Base-by-base conservation (phyloP, 140 eudicot genomes). In the Senecio squalidus region DNA sequence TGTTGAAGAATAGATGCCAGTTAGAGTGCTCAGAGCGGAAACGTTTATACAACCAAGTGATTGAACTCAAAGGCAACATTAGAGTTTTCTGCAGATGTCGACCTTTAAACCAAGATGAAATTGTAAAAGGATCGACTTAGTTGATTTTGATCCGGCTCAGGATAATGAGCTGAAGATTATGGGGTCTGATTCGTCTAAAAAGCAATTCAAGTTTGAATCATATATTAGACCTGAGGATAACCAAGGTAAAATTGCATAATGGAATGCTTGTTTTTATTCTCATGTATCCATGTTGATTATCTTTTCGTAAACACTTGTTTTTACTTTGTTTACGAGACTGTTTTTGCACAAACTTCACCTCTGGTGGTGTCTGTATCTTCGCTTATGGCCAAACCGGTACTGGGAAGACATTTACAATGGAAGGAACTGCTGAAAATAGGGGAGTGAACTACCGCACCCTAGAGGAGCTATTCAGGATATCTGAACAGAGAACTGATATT, bases 331-430 rank as follows among this genome's bases (percentile, higher is more conserved):
- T 79, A 91, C n/a, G n/a, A n/a, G n/a, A n/a, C 82, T 68, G 91
- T 85, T 25, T 82, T 78, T 71, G 81, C 81, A 17, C 78, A 79
- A 70, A 87, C 95, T 49, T 78, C 82, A 38, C 87, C 91, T 2
- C 27, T 85, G 84, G 95, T 72, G 49, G 66, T 62, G 87, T 85
- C 3, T 85, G 91, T 43, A 85, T 85, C 52, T 85, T 85, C 71
- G 87, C 87, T 18, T 85, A 85, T 26, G 95, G 95, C 13, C 87
- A 85, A 76, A 85, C 95, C 4, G 87, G 86, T 66, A 82, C 90
- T 3, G 90, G 95, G 51, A 85, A 82, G 66, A 85, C 90, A 4
- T 85, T 85, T 71, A 85, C 95, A 51, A 85, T 85, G 95, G 90
- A 85, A 84, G 95, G 95, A 31, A 73, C 86, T 38, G 78, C 75